Evolutionary conservation across 208 protist species (phyloP).

Genomic region (Trypanosoma platydactyli): DNA sequence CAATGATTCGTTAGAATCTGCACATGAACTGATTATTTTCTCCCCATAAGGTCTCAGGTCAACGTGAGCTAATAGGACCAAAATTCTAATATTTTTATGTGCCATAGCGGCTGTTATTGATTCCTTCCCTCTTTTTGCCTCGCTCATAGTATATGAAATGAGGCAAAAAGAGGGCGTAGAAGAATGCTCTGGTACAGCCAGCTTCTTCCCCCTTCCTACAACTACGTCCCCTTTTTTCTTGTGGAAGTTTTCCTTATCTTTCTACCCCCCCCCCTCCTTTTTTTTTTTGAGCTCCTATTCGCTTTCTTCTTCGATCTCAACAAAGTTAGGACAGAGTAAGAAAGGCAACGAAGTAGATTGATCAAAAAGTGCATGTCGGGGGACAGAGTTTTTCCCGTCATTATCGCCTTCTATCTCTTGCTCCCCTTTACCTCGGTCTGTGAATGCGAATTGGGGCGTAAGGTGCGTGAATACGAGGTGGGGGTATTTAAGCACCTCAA

Average conservation of each 20-base stretch:
- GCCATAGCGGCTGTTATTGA: not conserved
- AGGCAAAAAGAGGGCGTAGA: constrained; percentile 4
- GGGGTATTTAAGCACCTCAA: constrained; percentile 11
- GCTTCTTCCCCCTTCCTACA: too few species aligned
- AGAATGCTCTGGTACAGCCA: not conserved
- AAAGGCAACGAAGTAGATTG: not conserved
- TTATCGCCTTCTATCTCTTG: constrained; percentile 6
- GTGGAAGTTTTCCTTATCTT: too few species aligned
- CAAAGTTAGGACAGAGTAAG: not conserved
- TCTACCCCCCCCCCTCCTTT: too few species aligned
- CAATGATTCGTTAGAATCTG: too few species aligned
- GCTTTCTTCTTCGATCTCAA: constrained; percentile 17
- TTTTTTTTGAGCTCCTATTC: constrained; percentile 11
- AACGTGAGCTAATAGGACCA: not conserved
- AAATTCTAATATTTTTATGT: not conserved
- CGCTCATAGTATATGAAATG: not conserved
- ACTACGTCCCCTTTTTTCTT: too few species aligned
- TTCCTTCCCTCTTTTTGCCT: not conserved
- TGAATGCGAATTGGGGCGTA: constrained; percentile 21
- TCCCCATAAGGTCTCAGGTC: too few species aligned
- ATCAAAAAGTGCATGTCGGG: not conserved
- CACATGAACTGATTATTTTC: too few species aligned
- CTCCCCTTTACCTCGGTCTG: constrained; percentile 1
- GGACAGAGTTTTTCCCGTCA: not conserved
- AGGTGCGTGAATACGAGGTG: constrained; percentile 22